Evolutionary conservation across 2,329 filamentous ascomycete species (phyloP).

Genomic region (Lasiodiplodia gonubiensis): DNA sequence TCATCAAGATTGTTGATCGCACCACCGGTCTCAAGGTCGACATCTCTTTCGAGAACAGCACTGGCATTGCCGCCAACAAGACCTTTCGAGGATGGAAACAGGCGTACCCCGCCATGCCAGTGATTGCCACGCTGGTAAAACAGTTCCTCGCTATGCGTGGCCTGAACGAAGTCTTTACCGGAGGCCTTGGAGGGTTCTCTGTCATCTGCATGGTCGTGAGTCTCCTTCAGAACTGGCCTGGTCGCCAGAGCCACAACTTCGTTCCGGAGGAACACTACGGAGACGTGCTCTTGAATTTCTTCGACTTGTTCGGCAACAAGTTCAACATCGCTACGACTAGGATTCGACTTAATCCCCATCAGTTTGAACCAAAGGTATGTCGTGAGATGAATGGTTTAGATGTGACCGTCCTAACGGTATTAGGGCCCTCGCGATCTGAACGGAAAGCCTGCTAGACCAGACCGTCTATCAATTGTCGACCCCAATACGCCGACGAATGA

Average conservation of each 20-base stretch:
- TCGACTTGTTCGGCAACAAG: conserved; percentile 84
- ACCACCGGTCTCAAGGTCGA: conserved; percentile 83
- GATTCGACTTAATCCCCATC: conserved; percentile 76
- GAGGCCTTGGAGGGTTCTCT: conserved; percentile 91
- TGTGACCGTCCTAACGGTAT: conserved; percentile 12
- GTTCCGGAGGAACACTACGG: conserved; percentile 72
- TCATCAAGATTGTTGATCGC: conserved; percentile 87
- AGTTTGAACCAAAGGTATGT: conserved; percentile 76
- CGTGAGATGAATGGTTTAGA: neutral
- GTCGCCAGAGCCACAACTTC: conserved; percentile 66
- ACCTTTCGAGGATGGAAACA: conserved; percentile 83
- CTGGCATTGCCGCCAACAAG: conserved; percentile 77
- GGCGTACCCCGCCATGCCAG: conserved; percentile 82
- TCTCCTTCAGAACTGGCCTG: conserved; percentile 80
- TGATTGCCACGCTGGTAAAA: conserved; percentile 86
- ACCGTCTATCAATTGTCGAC: conserved; percentile 86
- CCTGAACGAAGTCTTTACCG: conserved; percentile 88
- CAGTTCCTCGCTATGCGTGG: conserved; percentile 89
- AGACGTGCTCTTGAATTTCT: conserved; percentile 82
- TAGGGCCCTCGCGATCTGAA: conserved; percentile 34
- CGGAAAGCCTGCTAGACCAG: conserved; percentile 43
- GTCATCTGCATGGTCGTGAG: conserved; percentile 93
- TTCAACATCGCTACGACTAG: conserved; percentile 74
- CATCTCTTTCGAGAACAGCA: conserved; percentile 91
- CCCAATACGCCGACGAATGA: conserved; percentile 87